A percentile compares a stretch with the other conserved stretches of the same genome.
Conservation (phyloP, 139 green algal genomes). For the Desmodesmus armatus region DNA sequence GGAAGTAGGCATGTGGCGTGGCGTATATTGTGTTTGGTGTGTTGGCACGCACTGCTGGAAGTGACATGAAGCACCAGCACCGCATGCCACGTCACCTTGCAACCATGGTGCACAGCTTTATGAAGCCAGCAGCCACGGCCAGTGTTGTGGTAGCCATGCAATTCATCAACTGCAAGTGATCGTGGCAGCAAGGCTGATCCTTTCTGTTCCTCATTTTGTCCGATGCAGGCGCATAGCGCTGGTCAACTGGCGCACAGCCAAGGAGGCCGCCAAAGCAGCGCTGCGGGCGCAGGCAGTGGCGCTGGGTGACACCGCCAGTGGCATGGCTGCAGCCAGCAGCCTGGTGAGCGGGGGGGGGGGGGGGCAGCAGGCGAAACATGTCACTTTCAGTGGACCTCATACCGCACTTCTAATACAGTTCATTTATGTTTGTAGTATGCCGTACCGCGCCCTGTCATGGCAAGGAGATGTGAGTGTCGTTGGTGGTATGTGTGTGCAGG, state of each 20-base stretch:
- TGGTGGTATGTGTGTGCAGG: background rate
- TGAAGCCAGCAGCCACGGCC: too few relatives aligned
- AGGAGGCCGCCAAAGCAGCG: slow-evolving; percentile 20
- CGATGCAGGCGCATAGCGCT: slow-evolving; percentile 28
- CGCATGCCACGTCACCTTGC: too few relatives aligned
- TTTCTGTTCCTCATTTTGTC: background rate
- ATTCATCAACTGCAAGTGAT: too few relatives aligned
- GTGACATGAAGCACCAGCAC: too few relatives aligned
- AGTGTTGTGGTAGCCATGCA: too few relatives aligned
- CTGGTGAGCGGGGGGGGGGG: too few relatives aligned
- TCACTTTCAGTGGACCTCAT: too few relatives aligned
- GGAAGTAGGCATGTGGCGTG: background rate
- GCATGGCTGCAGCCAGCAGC: background rate
- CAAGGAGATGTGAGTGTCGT: background rate
- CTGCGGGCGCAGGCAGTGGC: slow-evolving; percentile 3
- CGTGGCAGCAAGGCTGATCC: too few relatives aligned
- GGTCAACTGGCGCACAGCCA: slow-evolving; percentile 12
- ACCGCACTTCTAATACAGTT: background rate
- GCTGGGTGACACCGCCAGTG: background rate
- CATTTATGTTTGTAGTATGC: background rate
- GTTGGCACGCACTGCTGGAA: background rate
- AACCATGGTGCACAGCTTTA: too few relatives aligned
- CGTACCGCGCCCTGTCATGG: background rate
- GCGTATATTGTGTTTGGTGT: background rate
- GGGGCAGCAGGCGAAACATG: too few relatives aligned